Evolutionary conservation across 2,329 filamentous ascomycete species (phyloP).

Genomic region (Microsporum ferrugineum): DNA sequence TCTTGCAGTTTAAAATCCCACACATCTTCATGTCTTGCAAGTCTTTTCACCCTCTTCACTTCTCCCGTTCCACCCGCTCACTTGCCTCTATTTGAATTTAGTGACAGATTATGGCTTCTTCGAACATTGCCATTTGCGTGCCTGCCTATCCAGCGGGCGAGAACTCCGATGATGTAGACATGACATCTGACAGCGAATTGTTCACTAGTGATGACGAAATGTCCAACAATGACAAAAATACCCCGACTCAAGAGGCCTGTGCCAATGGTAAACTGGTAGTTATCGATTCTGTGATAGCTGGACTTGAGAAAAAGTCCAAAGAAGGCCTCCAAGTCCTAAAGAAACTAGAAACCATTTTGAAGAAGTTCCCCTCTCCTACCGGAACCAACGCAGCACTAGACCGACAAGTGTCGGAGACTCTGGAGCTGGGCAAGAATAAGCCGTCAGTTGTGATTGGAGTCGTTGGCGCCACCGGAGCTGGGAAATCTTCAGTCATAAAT

Average conservation of each 20-base stretch:
- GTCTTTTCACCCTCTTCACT: no score
- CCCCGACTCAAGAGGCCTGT: not conserved
- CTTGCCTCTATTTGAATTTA: no score
- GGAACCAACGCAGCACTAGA: constrained; percentile 33
- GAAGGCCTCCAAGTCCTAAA: constrained; percentile 29
- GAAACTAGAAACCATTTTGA: constrained; percentile 24
- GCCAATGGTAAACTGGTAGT: not conserved
- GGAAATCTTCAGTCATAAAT: constrained; percentile 54
- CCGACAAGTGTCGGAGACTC: constrained; percentile 32
- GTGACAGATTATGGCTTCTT: no score
- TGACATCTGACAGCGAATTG: no score
- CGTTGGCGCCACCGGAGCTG: constrained; percentile 50
- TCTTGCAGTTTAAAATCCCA: no score
- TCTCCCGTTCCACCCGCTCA: no score
- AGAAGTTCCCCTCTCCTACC: constrained; percentile 13
- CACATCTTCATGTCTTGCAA: no score
- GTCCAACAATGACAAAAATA: not conserved
- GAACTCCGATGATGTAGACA: no score
- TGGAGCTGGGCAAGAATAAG: constrained; percentile 27
- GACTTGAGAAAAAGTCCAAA: constrained; percentile 5
- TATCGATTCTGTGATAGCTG: not conserved
- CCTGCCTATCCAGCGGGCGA: no score
- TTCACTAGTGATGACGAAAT: no score
- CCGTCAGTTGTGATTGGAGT: constrained; percentile 46
- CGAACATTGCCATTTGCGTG: no score